phyloP scores from a whole-genome alignment of 129 eudicot species.

The Lactuca saligna region DNA sequence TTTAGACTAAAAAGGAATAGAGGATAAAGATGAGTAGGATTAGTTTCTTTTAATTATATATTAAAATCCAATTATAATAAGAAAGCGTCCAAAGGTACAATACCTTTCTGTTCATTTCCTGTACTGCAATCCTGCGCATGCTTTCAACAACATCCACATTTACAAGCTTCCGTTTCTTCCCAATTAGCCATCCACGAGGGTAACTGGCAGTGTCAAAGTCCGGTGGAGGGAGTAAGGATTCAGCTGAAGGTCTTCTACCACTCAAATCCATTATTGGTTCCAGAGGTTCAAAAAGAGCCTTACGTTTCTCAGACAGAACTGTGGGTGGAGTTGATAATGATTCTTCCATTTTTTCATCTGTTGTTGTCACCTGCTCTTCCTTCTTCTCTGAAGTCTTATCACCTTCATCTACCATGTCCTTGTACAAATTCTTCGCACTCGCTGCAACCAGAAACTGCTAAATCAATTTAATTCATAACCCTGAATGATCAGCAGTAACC shows the following conservation, averaged over 20 bases:
- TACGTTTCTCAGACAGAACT: constrained; percentile 72
- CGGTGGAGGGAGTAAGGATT: constrained; percentile 91
- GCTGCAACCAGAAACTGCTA: constrained; percentile 47
- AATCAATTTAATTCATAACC: constrained; percentile 13
- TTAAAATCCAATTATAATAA: background rate
- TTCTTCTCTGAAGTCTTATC: constrained; percentile 41
- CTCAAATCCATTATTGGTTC: constrained; percentile 59
- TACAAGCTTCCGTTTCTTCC: constrained; percentile 91
- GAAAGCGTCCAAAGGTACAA: constrained; percentile 2
- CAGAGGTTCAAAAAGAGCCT: constrained; percentile 89
- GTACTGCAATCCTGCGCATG: constrained; percentile 88
- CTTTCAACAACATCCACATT: constrained; percentile 97
- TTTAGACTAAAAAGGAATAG: background rate
- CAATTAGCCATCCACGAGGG: constrained; percentile 90
- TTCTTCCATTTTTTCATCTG: constrained; percentile 58
- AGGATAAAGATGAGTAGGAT: background rate
- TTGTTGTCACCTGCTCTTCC: constrained; percentile 35
- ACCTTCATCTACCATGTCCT: constrained; percentile 44
- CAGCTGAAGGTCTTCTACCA: constrained; percentile 72
- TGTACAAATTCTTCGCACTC: constrained; percentile 40
- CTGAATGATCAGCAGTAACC: background rate
- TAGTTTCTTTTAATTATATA: background rate
- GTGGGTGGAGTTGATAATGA: constrained; percentile 31
- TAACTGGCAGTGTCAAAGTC: constrained; percentile 85
- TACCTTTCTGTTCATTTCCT: constrained; percentile 96